Percentiles rank a stretch among this genome's conserved stretches.
Evolutionary conservation across 2,329 filamentous ascomycete genomes (phyloP).

Genomic region (Endoconidiophora polonica): DNA sequence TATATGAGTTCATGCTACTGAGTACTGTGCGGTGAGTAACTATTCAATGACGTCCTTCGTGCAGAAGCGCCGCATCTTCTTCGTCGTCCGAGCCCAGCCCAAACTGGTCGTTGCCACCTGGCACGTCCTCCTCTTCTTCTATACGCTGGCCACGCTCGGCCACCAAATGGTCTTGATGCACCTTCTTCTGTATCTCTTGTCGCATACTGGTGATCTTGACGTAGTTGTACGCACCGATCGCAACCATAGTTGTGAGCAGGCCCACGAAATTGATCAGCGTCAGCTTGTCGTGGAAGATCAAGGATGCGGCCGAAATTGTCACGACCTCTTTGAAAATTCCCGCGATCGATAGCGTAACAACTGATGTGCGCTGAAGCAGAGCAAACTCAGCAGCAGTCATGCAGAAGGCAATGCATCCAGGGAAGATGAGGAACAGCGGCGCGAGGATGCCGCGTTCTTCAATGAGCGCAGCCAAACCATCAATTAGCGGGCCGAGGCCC

Average conservation of each 20-base stretch:
- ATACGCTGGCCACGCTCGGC: conserved; percentile 74
- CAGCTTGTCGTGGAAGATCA: conserved; percentile 77
- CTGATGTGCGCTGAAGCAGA: conserved; percentile 80
- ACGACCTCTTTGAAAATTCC: conserved; percentile 99
- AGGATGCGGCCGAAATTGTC: conserved; percentile 74
- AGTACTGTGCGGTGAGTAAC: neutral
- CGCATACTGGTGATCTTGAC: conserved; percentile 88
- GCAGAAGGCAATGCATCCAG: conserved; percentile 76
- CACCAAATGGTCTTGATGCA: conserved; percentile 26
- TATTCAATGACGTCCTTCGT: neutral
- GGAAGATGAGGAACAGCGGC: conserved; percentile 66
- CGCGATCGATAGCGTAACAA: conserved; percentile 89
- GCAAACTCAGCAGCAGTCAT: conserved; percentile 98
- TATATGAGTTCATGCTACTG: neutral
- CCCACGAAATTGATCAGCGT: conserved; percentile 79
- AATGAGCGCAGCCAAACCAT: conserved; percentile 47
- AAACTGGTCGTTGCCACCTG: conserved; percentile 58
- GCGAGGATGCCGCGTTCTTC: conserved; percentile 54
- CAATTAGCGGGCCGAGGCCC: conserved; percentile 50
- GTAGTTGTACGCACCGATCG: conserved; percentile 83
- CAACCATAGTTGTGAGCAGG: conserved; percentile 70
- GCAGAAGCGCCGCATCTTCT: conserved; percentile 10
- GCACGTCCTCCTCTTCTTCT: conserved; percentile 67
- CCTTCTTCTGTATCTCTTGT: conserved; percentile 45
- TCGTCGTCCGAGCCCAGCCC: conserved; percentile 49